Base-by-base conservation (phyloP, 257 asterid species). In the Scutellaria minor region DNA sequence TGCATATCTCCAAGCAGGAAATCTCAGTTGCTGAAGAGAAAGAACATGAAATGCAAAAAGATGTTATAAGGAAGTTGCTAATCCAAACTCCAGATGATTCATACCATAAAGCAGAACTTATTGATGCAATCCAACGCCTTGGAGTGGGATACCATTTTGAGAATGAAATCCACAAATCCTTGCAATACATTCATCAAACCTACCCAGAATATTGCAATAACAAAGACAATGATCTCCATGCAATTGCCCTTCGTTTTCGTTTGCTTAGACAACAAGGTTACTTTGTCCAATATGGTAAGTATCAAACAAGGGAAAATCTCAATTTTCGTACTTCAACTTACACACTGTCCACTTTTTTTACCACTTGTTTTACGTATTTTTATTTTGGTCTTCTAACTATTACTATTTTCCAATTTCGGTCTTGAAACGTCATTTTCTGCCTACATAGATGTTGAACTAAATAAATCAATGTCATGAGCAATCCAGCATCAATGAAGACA, bases 181-280 rank as follows among this genome's bases (percentile, higher is more conserved):
- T 57, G 44, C 44, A 10, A 27, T 13, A 13, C 42, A 57, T 57
- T 24, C 18, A 5, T 57, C 42, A 27, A 3, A 27, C 9, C 7
- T 27, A 10, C 12, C 5, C 18, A 8, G 12, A 31, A 24, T 24
- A 24, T 9, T 35, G 5, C 55, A 45, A 3, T 13, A 22, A 5
- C 15, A n/a, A 14, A 31, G 44, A 66, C 2, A 9, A 65, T 0
- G 72, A 66, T 37, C 37, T 66, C 9, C 50, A 5, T 7, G 45
- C 5, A 2, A 61, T 35, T 20, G 58, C 72, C 35, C 72, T 66
- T 50, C 60, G 60, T 5, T 66, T 66, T 50, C 61, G 72, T n/a
- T 42, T 66, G 48, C 72, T 66, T 3, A 35, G 72, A 66, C 72
- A 66, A 50, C 72, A 66, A 31, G 72, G 72, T 9, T 66, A 50